These are phyloP conservation scores for Cucurbita argyrosperma DNA, from an alignment of 306 rosid species.

Conservation along the genomic window DNA sequence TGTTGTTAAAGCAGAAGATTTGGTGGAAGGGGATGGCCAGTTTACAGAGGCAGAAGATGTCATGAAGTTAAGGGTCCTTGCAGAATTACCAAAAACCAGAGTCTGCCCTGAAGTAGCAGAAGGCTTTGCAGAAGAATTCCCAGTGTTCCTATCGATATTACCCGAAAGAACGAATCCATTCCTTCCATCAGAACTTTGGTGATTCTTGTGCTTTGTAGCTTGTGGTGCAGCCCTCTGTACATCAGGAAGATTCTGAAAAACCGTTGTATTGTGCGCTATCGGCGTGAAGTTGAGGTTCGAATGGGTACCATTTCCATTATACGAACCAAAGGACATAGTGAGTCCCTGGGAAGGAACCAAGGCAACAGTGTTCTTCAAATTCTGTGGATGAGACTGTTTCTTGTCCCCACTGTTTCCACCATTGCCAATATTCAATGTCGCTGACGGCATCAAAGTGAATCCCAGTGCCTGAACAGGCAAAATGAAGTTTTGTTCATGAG, in stretches of 20 bases:
- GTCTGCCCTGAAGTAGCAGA: slow-evolving; percentile 30
- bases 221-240: slow-evolving; percentile 20
- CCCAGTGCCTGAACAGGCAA: slow-evolving; percentile 45
- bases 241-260: slow-evolving; percentile 42
- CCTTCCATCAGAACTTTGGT: slow-evolving; percentile 26
- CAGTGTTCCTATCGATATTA: slow-evolving; percentile 33
- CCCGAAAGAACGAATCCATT: slow-evolving; percentile 24
- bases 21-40: slow-evolving; percentile 31
- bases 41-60: slow-evolving; percentile 24
- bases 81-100: slow-evolving; percentile 54
- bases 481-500: slow-evolving; percentile 32
- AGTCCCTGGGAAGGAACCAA: slow-evolving; percentile 40
- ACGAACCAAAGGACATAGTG: slow-evolving; percentile 41
- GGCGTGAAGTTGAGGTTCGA: slow-evolving; percentile 18
- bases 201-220: slow-evolving; percentile 31
- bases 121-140: slow-evolving; percentile 25
- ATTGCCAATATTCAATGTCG: slow-evolving; percentile 24
- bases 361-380: slow-evolving; percentile 34
- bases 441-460: slow-evolving; percentile 42
- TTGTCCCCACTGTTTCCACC: slow-evolving; percentile 31
- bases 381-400: slow-evolving; percentile 25
- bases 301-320: slow-evolving; percentile 13
- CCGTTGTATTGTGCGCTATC: slow-evolving; percentile 8
- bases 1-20: slow-evolving; percentile 19
- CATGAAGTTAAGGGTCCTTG: slow-evolving; percentile 43